Base-by-base conservation (phyloP, 352 stramenopile genomes). In the Phytophthora colocasiae region DNA sequence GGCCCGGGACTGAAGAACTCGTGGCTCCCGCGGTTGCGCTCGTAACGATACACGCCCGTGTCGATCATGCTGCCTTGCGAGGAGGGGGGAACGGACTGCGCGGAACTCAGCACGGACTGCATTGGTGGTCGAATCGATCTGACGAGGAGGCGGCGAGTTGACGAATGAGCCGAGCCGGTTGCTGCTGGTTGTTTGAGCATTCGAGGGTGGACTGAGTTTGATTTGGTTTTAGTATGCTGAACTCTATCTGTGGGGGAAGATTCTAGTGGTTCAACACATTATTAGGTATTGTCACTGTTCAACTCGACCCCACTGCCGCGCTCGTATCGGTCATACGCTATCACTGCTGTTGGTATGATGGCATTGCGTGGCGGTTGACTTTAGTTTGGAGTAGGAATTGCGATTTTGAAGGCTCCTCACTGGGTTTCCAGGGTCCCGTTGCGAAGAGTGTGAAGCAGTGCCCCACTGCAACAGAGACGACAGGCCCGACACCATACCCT, bases 1-100 rank as follows among this genome's bases (percentile, higher is more conserved):
- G 85, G 85, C 0, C 85, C 85, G 1, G 85, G 85, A 4, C 76
- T 90, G 63, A 93, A 93, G 71, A 86, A 93, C 71, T 93, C 85
- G 66, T 89, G 77, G 56, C 85, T 93, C 19, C 51, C 62, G 27
- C 83, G 79, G 54, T 88, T 77, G 58, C 70, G 73, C 63, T 93
- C 85, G 72, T 93, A 93, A 63, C 81, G 78, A 63, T 93, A 93
- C 48, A 92, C 63, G 56, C 85, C 85, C 3, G 83, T 70, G 41
- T 89, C 73, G 27, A 86, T 73, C 79, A 90, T 90, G 14, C 45
- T 52, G 43, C 47, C 63, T 27, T 72, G 67, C 9, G 67, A 75
- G 9, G 62, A 75, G 3, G 63, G 43, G 38, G 66, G 66, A 22
- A 49, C 50, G 32, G 40, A 41, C 51, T 69, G 52, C 66, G 66